phyloP scores from a whole-genome alignment of 1,284 basidiomycete genomes.

The Cryptococcus deneoformans region DNA sequence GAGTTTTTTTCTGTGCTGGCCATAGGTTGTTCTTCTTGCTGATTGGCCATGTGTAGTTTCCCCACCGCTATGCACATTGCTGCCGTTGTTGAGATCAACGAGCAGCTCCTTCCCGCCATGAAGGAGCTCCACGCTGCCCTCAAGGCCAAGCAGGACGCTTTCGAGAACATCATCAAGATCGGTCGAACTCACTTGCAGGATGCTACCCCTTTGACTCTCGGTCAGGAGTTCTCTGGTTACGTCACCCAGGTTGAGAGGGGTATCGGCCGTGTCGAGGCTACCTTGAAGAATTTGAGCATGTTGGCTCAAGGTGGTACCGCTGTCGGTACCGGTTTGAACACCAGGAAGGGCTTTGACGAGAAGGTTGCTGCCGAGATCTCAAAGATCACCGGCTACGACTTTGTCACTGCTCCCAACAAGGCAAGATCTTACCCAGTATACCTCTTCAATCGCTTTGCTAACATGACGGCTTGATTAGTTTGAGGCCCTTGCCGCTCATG shows the following conservation, averaged over 20 bases:
- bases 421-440: slow-evolving; percentile 44
- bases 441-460: neutral
- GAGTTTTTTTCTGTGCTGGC: slow-evolving; percentile 18
- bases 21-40: neutral
- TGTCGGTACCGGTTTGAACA: slow-evolving; percentile 97
- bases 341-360: slow-evolving; percentile 92
- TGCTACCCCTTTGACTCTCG: slow-evolving; percentile 95
- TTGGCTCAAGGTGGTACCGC: slow-evolving; percentile 99
- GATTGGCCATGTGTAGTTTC: slow-evolving; percentile 61
- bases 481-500: slow-evolving; percentile 94
- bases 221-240: slow-evolving; percentile 99
- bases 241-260: slow-evolving; percentile 92
- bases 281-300: slow-evolving; percentile 80
- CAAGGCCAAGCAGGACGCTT: slow-evolving; percentile 73
- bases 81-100: slow-evolving; percentile 83
- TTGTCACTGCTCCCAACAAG: slow-evolving; percentile 98
- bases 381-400: slow-evolving; percentile 83
- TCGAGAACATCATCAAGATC: slow-evolving; percentile 95
- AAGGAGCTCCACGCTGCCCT: slow-evolving; percentile 79
- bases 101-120: slow-evolving; percentile 80
- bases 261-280: slow-evolving; percentile 78
- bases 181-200: slow-evolving; percentile 98
- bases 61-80: slow-evolving; percentile 98
- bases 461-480: slow-evolving; percentile 58
- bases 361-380: slow-evolving; percentile 92